Evolutionary conservation across 192 early-diverging fungal species (phyloP).

Genomic region (Podila clonocystis): DNA sequence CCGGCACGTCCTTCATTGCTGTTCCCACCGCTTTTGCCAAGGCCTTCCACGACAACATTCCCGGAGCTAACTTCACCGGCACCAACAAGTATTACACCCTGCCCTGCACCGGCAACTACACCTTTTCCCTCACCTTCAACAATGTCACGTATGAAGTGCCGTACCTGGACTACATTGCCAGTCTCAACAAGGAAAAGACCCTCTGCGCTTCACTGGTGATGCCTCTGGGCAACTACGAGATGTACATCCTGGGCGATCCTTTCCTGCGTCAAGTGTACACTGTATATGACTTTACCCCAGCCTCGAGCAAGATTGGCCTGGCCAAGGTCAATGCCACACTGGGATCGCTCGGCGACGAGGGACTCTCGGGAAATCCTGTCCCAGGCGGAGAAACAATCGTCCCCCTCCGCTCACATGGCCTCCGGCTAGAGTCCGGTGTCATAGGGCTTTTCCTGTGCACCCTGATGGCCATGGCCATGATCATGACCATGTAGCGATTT

Average conservation of each 20-base stretch:
- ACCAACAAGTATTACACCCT: slow-evolving; percentile 17
- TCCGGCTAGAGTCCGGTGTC: neutral
- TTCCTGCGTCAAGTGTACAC: slow-evolving; percentile 47
- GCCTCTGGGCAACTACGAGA: slow-evolving; percentile 40
- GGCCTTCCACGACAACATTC: slow-evolving; percentile 34
- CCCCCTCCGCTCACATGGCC: neutral
- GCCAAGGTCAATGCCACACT: slow-evolving; percentile 21
- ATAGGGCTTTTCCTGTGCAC: neutral
- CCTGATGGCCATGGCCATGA: neutral
- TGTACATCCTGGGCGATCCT: slow-evolving; percentile 46
- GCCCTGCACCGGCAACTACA: slow-evolving; percentile 32
- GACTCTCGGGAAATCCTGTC: slow-evolving; percentile 33
- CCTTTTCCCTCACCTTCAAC: slow-evolving; percentile 41
- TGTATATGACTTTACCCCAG: slow-evolving; percentile 48
- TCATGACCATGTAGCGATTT: too few relatives aligned
- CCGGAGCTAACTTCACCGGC: slow-evolving; percentile 23
- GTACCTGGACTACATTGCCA: slow-evolving; percentile 34
- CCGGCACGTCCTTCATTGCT: slow-evolving; percentile 50
- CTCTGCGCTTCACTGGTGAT: slow-evolving; percentile 38
- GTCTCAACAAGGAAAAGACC: slow-evolving; percentile 2
- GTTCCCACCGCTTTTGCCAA: slow-evolving; percentile 33
- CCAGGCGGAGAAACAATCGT: slow-evolving; percentile 13
- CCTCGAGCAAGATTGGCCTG: slow-evolving; percentile 29
- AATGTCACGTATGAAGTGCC: slow-evolving; percentile 38
- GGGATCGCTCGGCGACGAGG: slow-evolving; percentile 23